Evolutionary conservation across 73 alveolate species (phyloP).

Genomic region (Paramecium octaurelia): DNA sequence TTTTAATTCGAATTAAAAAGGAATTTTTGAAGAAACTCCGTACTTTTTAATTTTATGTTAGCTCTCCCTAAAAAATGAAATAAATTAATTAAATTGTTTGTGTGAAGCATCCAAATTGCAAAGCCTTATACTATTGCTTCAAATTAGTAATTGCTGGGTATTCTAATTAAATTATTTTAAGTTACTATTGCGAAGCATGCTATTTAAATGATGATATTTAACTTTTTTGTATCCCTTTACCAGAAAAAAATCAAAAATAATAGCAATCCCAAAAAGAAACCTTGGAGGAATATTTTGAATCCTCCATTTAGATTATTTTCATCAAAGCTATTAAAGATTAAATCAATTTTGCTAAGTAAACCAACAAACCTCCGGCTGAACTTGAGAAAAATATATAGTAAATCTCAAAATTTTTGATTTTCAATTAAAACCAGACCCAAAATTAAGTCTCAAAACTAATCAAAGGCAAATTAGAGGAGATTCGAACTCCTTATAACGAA

Average conservation of each 20-base stretch:
- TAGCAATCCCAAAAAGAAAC: neutral
- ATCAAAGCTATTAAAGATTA: neutral
- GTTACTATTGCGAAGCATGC: neutral
- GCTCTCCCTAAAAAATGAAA: neutral
- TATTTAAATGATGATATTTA: neutral
- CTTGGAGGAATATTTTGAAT: neutral
- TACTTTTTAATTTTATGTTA: neutral
- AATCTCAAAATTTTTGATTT: neutral
- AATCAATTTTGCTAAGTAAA: neutral
- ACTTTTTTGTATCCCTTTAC: neutral
- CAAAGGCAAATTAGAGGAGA: neutral
- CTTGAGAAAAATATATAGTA: neutral
- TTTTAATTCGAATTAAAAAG: constrained; percentile 7
- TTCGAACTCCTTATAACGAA: neutral
- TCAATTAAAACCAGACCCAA: neutral
- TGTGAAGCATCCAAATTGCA: neutral
- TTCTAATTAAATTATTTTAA: neutral
- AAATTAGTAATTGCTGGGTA: neutral
- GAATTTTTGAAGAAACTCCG: neutral
- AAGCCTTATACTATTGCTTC: neutral
- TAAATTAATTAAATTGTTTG: neutral
- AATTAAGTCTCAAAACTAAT: neutral
- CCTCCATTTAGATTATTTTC: neutral
- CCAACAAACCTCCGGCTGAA: neutral
- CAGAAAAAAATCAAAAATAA: neutral